Base-by-base conservation (phyloP, 768 basidiomycete species). In the Tylopilus sp. region DNA sequence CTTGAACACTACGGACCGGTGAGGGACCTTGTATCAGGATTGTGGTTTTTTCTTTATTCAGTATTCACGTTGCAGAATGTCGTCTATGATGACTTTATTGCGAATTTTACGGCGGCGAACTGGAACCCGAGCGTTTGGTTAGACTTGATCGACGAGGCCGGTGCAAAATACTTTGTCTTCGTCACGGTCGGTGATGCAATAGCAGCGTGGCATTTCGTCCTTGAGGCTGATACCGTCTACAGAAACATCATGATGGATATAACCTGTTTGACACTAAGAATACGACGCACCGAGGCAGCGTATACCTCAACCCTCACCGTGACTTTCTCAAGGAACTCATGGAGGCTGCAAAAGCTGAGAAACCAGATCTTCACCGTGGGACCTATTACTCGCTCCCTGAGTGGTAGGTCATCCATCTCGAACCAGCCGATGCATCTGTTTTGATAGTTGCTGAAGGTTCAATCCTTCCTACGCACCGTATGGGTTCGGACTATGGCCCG, bases 201-300 rank as follows among this genome's bases (percentile, higher is more conserved):
- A 2, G 16, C 3, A 10, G 16, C 2, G 14, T 12, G 7, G 2
- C 29, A 5, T 30, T 34, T 12, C 12, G 2, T 48, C 19, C 17
- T n/a, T n/a, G n/a, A n/a, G n/a, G n/a, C n/a, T 59, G 45, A 59
- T 10, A 11, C 30, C 11, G 12, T 29, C 16, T 24, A 14, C 58
- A 80, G 76, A 84, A 82, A 76, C 83, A 85, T 49, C 83, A 85
- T 51, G 84, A 85, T 50, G 84, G 84, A 1, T 83, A 77, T 52
- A 71, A 71, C 1, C 60, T 84, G 3, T 85, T 84, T 30, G 80
- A 85, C 56, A 79, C 84, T 4, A 72, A 71, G 45, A 72, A 81
- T 47, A 79, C 81, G 3, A 79, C 79, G 0, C 69, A 82, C 56
- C 63, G 83, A 47, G 78, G 72, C 42, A 78, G 76, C 22, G 72